Evolutionary conservation across 2,329 filamentous ascomycete species (phyloP).

Genomic region (Aspergillus tanneri): DNA sequence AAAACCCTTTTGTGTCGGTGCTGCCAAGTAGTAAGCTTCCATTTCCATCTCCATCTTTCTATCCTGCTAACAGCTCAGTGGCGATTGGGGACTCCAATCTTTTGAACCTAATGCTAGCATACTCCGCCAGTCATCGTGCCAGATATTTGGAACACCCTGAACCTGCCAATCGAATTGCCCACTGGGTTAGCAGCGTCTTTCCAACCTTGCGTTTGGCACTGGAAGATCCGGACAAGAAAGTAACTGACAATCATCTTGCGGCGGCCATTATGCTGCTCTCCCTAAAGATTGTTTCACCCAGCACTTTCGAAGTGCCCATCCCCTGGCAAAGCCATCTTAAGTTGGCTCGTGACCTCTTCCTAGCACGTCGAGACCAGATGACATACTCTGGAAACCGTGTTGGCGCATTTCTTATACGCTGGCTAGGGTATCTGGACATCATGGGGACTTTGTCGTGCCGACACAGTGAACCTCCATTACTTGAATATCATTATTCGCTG

Average conservation of each 20-base stretch:
- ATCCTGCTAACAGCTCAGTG: constrained; percentile 49
- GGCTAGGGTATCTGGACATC: constrained; percentile 82
- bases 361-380: constrained; percentile 60
- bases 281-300: constrained; percentile 78
- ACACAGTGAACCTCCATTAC: constrained; percentile 53
- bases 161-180: constrained; percentile 72
- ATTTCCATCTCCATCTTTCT: no score
- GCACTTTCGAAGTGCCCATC: constrained; percentile 75
- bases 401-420: constrained; percentile 74
- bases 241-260: constrained; percentile 72
- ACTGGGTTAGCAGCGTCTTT: constrained; percentile 70
- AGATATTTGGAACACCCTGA: constrained; percentile 71
- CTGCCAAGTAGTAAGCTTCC: constrained; percentile 59
- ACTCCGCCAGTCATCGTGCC: constrained; percentile 80
- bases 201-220: constrained; percentile 69
- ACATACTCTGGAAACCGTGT: constrained; percentile 55
- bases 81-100: constrained; percentile 56
- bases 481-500: constrained; percentile 48
- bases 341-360: constrained; percentile 72
- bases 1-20: constrained; percentile 61
- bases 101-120: constrained; percentile 73
- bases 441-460: constrained; percentile 69
- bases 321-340: constrained; percentile 78
- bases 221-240: constrained; percentile 58
- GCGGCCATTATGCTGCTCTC: constrained; percentile 84